phyloP scores from a whole-genome alignment of 2,329 filamentous ascomycete genomes.

The Cryphonectria parasitica region DNA sequence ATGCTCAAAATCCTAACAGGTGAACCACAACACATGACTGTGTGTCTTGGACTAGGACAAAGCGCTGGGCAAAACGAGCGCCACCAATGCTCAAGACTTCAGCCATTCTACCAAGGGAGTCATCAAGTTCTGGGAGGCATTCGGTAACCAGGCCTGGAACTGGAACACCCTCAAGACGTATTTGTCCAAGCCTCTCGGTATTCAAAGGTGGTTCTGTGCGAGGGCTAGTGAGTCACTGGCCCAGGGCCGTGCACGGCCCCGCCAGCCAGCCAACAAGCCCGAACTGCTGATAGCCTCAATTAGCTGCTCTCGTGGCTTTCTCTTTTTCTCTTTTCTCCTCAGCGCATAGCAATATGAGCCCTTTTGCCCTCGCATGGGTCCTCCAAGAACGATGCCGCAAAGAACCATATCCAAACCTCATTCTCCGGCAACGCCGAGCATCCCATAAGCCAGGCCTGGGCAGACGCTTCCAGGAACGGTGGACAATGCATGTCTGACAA shows the following conservation, averaged over 20 bases:
- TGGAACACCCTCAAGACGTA: slow-evolving; percentile 37
- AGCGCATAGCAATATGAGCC: no score
- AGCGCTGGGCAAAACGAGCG: slow-evolving; percentile 40
- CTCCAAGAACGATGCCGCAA: background rate
- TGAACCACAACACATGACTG: slow-evolving; percentile 35
- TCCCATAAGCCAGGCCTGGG: slow-evolving; percentile 19
- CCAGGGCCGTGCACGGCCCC: no score
- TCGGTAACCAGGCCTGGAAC: slow-evolving; percentile 37
- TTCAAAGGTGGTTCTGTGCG: slow-evolving; percentile 8
- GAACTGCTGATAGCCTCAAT: no score
- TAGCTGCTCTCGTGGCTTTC: no score
- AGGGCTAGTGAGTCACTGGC: no score
- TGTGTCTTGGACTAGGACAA: slow-evolving; percentile 40
- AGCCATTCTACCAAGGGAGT: slow-evolving; percentile 28
- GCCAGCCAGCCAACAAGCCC: no score
- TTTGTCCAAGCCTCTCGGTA: slow-evolving; percentile 34
- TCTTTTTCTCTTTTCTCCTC: no score
- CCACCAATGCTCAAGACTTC: slow-evolving; percentile 35
- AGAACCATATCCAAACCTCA: slow-evolving; percentile 15
- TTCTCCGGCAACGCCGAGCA: slow-evolving; percentile 12
- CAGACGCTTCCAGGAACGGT: background rate
- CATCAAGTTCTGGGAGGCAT: slow-evolving; percentile 36
- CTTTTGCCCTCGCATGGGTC: no score
- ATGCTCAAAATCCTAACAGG: background rate
- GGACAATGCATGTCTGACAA: slow-evolving; percentile 7